Evolutionary conservation across 2,329 filamentous ascomycete genomes (phyloP), one percentile per base, ranked within the genome.

Genomic region (Monosporascus sp.): DNA sequence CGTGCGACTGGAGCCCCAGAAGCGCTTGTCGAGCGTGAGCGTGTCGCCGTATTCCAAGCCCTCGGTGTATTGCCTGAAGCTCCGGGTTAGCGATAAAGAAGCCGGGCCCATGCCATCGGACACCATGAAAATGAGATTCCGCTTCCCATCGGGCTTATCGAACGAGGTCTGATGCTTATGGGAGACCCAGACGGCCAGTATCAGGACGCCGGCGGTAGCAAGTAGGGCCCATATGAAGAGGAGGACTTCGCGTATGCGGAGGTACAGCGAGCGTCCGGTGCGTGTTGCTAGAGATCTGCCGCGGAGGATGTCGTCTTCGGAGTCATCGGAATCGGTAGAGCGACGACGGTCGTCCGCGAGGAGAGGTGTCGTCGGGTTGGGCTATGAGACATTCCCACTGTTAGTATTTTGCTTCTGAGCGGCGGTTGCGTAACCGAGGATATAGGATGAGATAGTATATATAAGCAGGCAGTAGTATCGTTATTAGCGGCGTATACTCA

Each of bases 101-200:
- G 94, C 90, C 7, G 94, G 94, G 0, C 94, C 94, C 94, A 99
- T 99, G 66, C 94, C 94, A 70, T 99, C 94, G 1, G 91, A 96
- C 38, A 99, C 93, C 94, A 99, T 99, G 77, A 99, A 97, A 64
- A 99, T 87, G 51, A 99, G 79, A 72, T 97, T 99, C 52, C 90
- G 83, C 78, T 97, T 99, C 50, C 85, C 83, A 64, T 72, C 52
- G 78, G 76, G 62, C 48, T 59, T 60, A 45, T 59, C 52, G 53
- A 59, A 64, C 41, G 69, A 62, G 11, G 76, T 79, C 52, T 80
- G 75, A 57, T 84, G 78, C 63, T 84, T 81, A 70, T 96, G 90
- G 66, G 90, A 88, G 17, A 89, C 73, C 73, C 78, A 78, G n/a
- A 94, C 88, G 3, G 89, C 89, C 20, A 96, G 79, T 34, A 96